These are phyloP conservation scores for Stephania cephalantha DNA, from an alignment of 164 flowering plant genomes.

Conservation along the genomic window DNA sequence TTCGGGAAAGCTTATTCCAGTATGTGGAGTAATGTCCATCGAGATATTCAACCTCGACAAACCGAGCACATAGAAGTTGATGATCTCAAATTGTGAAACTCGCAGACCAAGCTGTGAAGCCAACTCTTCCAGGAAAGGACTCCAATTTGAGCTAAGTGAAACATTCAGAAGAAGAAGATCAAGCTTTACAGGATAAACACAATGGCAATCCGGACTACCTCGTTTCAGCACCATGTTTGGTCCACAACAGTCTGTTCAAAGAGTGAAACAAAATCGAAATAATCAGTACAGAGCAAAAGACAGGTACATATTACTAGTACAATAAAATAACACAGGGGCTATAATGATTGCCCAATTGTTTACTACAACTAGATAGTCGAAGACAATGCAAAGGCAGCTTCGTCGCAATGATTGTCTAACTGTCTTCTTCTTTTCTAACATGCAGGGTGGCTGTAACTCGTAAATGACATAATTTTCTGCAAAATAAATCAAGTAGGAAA, in stretches of 20 bases:
- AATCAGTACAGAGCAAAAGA: not conserved
- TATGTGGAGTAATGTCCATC: conserved; percentile 82
- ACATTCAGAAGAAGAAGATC: conserved; percentile 79
- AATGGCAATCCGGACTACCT: conserved; percentile 63
- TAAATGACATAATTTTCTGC: not conserved
- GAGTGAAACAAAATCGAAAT: conserved; percentile 9
- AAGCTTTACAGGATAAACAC: conserved; percentile 89
- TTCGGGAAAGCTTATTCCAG: conserved; percentile 69
- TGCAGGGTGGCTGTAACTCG: not conserved
- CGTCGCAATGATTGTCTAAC: not conserved
- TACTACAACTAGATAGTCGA: no score
- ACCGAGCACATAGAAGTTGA: conserved; percentile 66
- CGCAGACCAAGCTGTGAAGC: conserved; percentile 66
- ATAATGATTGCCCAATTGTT: no score
- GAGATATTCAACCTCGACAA: conserved; percentile 69
- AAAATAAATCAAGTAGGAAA: not conserved
- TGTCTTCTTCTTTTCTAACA: not conserved
- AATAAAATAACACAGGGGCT: not conserved
- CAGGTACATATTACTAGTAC: not conserved
- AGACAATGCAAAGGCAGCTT: not conserved
- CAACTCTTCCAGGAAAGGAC: conserved; percentile 55
- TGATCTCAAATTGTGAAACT: conserved; percentile 69
- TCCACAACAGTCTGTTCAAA: conserved; percentile 66
- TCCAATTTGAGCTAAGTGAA: conserved; percentile 74
- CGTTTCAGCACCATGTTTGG: conserved; percentile 65